These are phyloP conservation scores for Entomophthora muscae DNA, from an alignment of 371 early-diverging fungal species.

Conservation along the genomic window DNA sequence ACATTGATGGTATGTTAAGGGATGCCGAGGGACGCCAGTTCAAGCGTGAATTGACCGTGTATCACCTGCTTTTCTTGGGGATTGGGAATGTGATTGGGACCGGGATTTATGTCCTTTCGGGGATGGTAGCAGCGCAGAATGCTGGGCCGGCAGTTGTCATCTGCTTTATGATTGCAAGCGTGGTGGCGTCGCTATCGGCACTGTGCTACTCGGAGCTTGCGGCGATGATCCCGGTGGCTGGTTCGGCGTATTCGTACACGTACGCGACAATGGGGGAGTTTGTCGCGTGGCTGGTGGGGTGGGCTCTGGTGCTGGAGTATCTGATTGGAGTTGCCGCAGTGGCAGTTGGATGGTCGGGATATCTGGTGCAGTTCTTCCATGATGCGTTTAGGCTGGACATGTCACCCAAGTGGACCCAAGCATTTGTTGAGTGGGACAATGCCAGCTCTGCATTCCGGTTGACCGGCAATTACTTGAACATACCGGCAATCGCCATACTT, in stretches of 20 bases:
- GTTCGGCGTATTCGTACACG: too few species aligned
- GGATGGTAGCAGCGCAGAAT: conserved; percentile 45
- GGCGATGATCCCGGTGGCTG: conserved; percentile 64
- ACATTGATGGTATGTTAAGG: too few species aligned
- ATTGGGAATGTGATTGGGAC: conserved; percentile 55
- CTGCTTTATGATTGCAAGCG: conserved; percentile 52
- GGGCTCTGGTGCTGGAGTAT: conserved; percentile 70
- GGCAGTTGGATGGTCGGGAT: conserved; percentile 57
- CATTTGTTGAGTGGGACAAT: conserved; percentile 38
- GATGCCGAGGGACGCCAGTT: too few species aligned
- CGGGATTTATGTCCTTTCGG: conserved; percentile 26
- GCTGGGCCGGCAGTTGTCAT: conserved; percentile 64
- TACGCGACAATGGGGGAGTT: conserved; percentile 74
- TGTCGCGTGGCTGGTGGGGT: conserved; percentile 68
- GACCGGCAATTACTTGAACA: conserved; percentile 40
- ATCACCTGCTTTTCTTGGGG: conserved; percentile 17
- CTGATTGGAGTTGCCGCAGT: conserved; percentile 57
- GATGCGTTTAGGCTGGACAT: conserved; percentile 32
- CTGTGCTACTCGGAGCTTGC: conserved; percentile 67
- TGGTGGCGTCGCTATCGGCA: conserved; percentile 49
- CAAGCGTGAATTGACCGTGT: conserved; percentile 4
- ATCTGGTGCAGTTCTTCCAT: conserved; percentile 43
- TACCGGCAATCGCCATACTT: conserved; percentile 50
- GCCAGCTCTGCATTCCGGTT: conserved; percentile 18
- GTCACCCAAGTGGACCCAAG: conserved; percentile 27